Percentiles rank a stretch among this genome's conserved stretches.
Conservation (phyloP, 352 stramenopile genomes). For the Phytophthora cajani region DNA sequence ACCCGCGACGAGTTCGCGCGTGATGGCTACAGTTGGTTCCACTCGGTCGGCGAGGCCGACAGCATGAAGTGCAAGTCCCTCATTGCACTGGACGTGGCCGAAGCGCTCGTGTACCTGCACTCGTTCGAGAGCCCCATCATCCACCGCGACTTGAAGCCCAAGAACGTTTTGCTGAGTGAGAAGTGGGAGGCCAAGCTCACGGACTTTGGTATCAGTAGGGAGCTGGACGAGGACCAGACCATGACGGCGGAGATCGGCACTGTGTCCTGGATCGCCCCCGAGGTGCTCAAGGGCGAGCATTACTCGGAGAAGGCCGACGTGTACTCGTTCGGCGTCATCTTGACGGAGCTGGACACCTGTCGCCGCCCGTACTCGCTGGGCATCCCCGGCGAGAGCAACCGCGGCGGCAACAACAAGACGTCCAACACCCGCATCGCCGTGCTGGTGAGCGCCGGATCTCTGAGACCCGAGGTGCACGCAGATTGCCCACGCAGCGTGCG, state of each 20-base stretch:
- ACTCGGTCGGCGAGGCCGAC: slow-evolving; percentile 35
- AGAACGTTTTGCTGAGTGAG: slow-evolving; percentile 61
- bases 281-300: slow-evolving; percentile 64
- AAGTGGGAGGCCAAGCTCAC: slow-evolving; percentile 55
- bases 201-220: slow-evolving; percentile 63
- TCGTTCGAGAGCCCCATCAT: slow-evolving; percentile 54
- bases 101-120: slow-evolving; percentile 58
- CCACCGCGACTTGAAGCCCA: slow-evolving; percentile 61
- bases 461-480: slow-evolving; percentile 53
- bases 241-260: slow-evolving; percentile 70
- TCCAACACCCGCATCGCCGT: slow-evolving; percentile 61
- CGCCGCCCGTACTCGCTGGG: slow-evolving; percentile 33
- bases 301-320: slow-evolving; percentile 80
- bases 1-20: slow-evolving; percentile 24
- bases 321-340: slow-evolving; percentile 74
- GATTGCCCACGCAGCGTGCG: slow-evolving; percentile 62
- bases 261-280: slow-evolving; percentile 68
- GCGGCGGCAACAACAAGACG: slow-evolving; percentile 33
- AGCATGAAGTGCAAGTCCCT: slow-evolving; percentile 43
- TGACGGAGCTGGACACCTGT: slow-evolving; percentile 62
- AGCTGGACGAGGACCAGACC: slow-evolving; percentile 38
- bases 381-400: slow-evolving; percentile 33
- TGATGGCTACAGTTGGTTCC: slow-evolving; percentile 44
- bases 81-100: slow-evolving; percentile 52
- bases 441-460: slow-evolving; percentile 52